Evolutionary conservation across 1,139 yeast species (phyloP).

Genomic region (Lodderomyces orthopsilosis): DNA sequence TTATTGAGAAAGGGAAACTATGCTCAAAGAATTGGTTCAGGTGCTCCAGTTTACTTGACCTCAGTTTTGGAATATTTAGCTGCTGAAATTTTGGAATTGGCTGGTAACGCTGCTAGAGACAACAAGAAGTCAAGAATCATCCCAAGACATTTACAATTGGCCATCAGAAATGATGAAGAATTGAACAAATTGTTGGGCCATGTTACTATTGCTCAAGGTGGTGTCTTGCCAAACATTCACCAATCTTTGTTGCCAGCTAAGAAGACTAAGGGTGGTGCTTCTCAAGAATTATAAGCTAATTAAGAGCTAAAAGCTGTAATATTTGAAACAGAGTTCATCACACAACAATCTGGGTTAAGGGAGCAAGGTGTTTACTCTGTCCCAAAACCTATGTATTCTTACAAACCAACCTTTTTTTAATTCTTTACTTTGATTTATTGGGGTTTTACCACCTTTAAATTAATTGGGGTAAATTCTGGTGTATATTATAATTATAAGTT

Average conservation of each 20-base stretch:
- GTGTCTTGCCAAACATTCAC: slow-evolving; percentile 97
- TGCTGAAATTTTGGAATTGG: slow-evolving; percentile 55
- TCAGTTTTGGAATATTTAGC: slow-evolving; percentile 53
- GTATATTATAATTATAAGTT: slow-evolving; percentile 2
- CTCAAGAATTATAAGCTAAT: slow-evolving; percentile 70
- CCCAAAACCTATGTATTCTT: background rate
- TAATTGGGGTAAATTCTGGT: slow-evolving; percentile 2
- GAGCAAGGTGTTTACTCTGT: background rate
- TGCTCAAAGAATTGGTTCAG: slow-evolving; percentile 57
- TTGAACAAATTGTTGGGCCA: slow-evolving; percentile 71
- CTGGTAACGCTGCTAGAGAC: slow-evolving; percentile 59
- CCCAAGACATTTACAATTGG: slow-evolving; percentile 53
- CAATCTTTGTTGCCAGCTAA: slow-evolving; percentile 95
- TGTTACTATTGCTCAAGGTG: slow-evolving; percentile 96
- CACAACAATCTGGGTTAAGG: background rate
- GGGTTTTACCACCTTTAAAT: background rate
- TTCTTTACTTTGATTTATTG: slow-evolving; percentile 1
- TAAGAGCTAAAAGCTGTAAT: background rate
- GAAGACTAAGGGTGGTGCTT: slow-evolving; percentile 69
- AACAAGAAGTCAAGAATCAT: slow-evolving; percentile 57
- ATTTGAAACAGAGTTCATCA: background rate
- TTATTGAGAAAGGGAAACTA: slow-evolving; percentile 54
- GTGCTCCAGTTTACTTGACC: slow-evolving; percentile 55
- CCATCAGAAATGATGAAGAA: slow-evolving; percentile 55
- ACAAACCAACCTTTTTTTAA: background rate